Conservation (phyloP, 23 red algal genomes). For the Gracilaria gracilis region DNA sequence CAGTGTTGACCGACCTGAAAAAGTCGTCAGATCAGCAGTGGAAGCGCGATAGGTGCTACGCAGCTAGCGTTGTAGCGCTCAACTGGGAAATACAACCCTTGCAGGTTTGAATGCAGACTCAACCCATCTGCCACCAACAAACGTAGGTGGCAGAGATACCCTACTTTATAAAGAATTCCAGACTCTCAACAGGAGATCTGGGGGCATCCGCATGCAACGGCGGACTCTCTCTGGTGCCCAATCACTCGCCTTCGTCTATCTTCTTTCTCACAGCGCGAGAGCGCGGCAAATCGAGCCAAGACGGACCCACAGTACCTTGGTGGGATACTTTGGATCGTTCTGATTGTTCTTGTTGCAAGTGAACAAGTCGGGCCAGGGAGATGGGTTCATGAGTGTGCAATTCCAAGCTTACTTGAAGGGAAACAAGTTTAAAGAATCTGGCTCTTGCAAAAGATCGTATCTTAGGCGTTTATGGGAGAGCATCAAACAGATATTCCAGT, state of each 20-base stretch:
- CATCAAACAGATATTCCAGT: slow-evolving; percentile 79
- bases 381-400: slow-evolving; percentile 74
- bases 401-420: slow-evolving; percentile 79
- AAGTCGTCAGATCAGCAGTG: no score
- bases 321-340: slow-evolving; percentile 71
- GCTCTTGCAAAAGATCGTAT: slow-evolving; percentile 39
- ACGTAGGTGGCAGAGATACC: no score
- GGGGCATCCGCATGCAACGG: no score
- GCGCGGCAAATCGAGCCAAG: slow-evolving; percentile 60
- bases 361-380: slow-evolving; percentile 68
- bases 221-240: no score
- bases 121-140: no score
- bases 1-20: no score
- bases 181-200: no score
- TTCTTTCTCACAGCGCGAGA: slow-evolving; percentile 45
- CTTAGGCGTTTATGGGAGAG: slow-evolving; percentile 69
- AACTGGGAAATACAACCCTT: no score
- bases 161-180: no score
- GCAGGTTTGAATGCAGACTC: no score
- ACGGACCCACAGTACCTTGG: slow-evolving; percentile 36
- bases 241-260: slow-evolving; percentile 58
- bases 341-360: slow-evolving; percentile 75
- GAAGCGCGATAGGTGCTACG: no score
- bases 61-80: no score
- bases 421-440: background rate